Evolutionary conservation across 495 filamentous ascomycete species (phyloP), one percentile per base, ranked within the genome.

Genomic region (Podospora pseudoanserina): DNA sequence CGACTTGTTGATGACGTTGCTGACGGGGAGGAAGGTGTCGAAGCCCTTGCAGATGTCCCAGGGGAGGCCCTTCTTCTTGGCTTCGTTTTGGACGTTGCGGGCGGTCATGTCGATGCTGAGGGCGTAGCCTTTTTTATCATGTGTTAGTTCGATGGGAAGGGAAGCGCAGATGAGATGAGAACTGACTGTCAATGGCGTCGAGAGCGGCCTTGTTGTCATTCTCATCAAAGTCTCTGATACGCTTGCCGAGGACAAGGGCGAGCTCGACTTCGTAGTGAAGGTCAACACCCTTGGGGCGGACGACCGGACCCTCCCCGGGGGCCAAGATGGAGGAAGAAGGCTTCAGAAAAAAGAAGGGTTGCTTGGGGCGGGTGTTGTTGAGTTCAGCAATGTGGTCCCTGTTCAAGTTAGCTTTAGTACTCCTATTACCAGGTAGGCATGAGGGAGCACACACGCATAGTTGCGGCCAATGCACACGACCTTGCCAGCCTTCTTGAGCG

Each of bases 341-440:
- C 85, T 99, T 99, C 68, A 97, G 86, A 87, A 99, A 99, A 89
- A 96, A 99, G 81, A 99, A 97, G 5, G 96, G 95, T 76, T 96
- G 91, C 78, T 91, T 92, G 65, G 95, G 93, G 58, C 86, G 84
- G 66, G 85, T 82, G 78, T 89, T 96, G 82, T 92, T 92, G 72
- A 99, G 86, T 84, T 99, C 95, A 72, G 89, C 85, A 74, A 97
- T 90, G 80, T 99, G 95, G 82, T 97, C 94, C 78, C 92, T 96
- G 78, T 65, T 64, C 68, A 65, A 68, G 73, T 78, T 64, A 75
- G 71, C 39, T 30, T 54, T 27, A 11, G 4, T 2, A 65, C 30
- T 32, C 30, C 30, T 26, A 0, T 58, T 19, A 20, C 5, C 26
- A 26, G 55, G 6, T 58, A 26, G 55, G 6, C 23, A 67, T 63